phyloP scores from a whole-genome alignment of 768 basidiomycete genomes.

The Amanita thiersii region DNA sequence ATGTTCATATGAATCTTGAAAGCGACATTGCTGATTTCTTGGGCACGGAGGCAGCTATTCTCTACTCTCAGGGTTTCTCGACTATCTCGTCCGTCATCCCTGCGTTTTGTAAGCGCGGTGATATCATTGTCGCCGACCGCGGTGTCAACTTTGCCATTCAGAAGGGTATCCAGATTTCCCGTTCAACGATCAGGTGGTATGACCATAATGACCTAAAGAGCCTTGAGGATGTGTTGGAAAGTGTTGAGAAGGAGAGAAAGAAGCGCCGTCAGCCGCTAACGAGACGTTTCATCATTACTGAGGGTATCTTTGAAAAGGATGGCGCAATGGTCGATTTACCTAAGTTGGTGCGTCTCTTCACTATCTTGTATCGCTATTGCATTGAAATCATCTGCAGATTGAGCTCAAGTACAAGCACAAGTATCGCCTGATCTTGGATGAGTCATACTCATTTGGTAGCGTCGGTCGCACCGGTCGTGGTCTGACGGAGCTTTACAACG shows the following conservation, averaged over 20 bases:
- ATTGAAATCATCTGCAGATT: conserved; percentile 41
- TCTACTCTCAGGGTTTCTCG: conserved; percentile 91
- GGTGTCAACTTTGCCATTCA: conserved; percentile 94
- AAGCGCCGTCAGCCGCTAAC: conserved; percentile 79
- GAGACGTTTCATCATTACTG: conserved; percentile 90
- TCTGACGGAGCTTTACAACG: conserved; percentile 89
- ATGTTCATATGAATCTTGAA: conserved; percentile 88
- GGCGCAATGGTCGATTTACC: conserved; percentile 90
- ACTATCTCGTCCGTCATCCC: conserved; percentile 93
- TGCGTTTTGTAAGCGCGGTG: conserved; percentile 95
- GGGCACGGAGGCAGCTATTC: conserved; percentile 80
- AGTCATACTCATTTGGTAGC: conserved; percentile 87
- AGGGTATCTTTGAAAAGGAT: conserved; percentile 94
- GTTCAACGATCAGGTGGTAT: conserved; percentile 89
- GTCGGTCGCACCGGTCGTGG: conserved; percentile 93
- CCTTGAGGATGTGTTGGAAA: conserved; percentile 80
- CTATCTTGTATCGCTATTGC: neutral
- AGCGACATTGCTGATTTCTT: conserved; percentile 86
- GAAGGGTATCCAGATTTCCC: conserved; percentile 90
- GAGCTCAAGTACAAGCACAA: conserved; percentile 95
- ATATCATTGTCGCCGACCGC: conserved; percentile 97
- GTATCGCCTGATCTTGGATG: conserved; percentile 91
- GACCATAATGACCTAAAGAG: conserved; percentile 93
- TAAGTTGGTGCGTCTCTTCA: conserved; percentile 60
- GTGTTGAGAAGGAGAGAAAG: conserved; percentile 81